Base-by-base conservation (phyloP, 495 filamentous ascomycete species). In the Cairneyella variabilis region DNA sequence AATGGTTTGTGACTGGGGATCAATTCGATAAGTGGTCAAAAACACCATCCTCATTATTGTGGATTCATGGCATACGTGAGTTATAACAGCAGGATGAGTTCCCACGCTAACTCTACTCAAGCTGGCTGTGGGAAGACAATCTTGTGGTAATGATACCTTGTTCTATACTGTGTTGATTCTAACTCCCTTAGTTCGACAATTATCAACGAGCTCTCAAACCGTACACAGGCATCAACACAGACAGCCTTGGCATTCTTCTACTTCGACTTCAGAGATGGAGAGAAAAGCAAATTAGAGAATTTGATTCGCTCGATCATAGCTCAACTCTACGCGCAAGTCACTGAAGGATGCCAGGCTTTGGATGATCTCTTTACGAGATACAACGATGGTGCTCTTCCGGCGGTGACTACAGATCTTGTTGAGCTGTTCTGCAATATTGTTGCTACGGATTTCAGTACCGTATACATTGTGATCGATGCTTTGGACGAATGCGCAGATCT, bases 41-140 rank as follows among this genome's bases (percentile, higher is more conserved):
- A 6, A 44, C 51, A 4, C 22, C 39, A 14, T 32, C 39, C 9
- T 58, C 57, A 11, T 30, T 61, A 16, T 32, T 68, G 2, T 72
- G 68, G 68, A 48, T 72, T n/a, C 51, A 69, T 57, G 69, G 68
- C 14, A 67, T 65, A 26, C 58, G 25, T 45, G 25, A 45, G 42
- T 38, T 17, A n/a, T n/a, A n/a, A n/a, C n/a, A n/a, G n/a, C 18
- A 17, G 36, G 14, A 21, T 45, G 12, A 6, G 10, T 45, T 45
- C 22, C 22, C 12, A n/a, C 28, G 3, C 42, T 45, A 45, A 45
- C 17, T 45, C 28, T 45, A n/a, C 36, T 14, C 3, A n/a, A 45
- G 22, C 68, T 25, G 69, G 68, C 7, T 64, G 60, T 42, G 68
- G 68, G n/a, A 72, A 72, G 41, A 66, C 66, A 2, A 58, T 69